These are phyloP conservation scores for Acarospora socialis DNA, from an alignment of 2,329 filamentous ascomycete genomes.

Conservation along the genomic window DNA sequence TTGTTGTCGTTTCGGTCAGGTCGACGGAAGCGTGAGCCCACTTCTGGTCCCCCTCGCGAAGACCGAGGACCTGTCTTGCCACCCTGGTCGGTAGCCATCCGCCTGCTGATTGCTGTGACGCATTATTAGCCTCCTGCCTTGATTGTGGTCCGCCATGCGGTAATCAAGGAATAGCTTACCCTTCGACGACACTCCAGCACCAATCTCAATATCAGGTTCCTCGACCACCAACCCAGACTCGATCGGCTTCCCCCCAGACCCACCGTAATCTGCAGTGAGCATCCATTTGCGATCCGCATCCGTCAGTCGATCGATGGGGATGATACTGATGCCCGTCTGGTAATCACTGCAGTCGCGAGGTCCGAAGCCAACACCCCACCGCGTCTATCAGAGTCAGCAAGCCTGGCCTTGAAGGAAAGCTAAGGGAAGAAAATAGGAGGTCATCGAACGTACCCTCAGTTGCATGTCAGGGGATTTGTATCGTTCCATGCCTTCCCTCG, in stretches of 20 bases:
- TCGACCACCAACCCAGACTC: slow-evolving; percentile 79
- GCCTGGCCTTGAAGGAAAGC: slow-evolving; percentile 1
- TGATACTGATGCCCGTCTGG: slow-evolving; percentile 76
- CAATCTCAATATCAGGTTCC: slow-evolving; percentile 97
- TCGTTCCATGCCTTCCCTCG: slow-evolving; percentile 78
- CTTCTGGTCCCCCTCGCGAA: slow-evolving; percentile 22
- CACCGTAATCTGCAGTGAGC: slow-evolving; percentile 81
- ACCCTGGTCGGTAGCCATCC: slow-evolving; percentile 36
- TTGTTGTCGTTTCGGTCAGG: slow-evolving; percentile 23
- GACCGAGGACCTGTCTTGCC: slow-evolving; percentile 36
- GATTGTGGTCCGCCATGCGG: slow-evolving; percentile 3
- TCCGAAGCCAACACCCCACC: slow-evolving; percentile 96
- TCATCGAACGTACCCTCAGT: slow-evolving; percentile 45
- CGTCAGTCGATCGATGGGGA: slow-evolving; percentile 82
- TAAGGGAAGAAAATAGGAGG: not conserved
- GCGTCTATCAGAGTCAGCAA: slow-evolving; percentile 44
- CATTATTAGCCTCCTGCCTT: too few relatives aligned
- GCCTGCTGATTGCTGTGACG: slow-evolving; percentile 37
- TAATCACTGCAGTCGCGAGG: slow-evolving; percentile 97
- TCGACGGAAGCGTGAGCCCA: slow-evolving; percentile 20
- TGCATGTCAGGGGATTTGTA: slow-evolving; percentile 58
- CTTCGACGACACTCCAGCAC: slow-evolving; percentile 92
- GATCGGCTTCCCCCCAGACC: slow-evolving; percentile 71
- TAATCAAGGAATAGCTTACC: slow-evolving; percentile 27
- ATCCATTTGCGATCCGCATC: slow-evolving; percentile 98